phyloP scores from a whole-genome alignment of 169 alveolate genomes.

The Eimeria acervulina region DNA sequence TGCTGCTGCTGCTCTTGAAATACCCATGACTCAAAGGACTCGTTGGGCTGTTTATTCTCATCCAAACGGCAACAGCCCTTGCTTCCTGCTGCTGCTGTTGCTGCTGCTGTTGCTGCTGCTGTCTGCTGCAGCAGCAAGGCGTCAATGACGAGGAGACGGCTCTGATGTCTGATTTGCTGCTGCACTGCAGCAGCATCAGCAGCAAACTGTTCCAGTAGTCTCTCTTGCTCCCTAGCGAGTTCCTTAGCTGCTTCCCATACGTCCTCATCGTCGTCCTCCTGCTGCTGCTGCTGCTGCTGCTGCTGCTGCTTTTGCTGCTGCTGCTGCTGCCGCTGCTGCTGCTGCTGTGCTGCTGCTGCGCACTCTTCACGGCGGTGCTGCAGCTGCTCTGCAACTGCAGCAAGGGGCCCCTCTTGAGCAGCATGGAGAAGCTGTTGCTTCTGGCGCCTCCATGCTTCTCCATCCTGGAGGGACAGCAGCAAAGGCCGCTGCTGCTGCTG shows the following conservation, averaged over 20 bases:
- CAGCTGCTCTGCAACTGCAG: constrained; percentile 9
- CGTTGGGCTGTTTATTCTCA: background rate
- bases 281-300: constrained; percentile 35
- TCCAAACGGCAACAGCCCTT: background rate
- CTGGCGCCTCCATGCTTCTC: background rate
- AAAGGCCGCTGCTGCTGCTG: constrained; percentile 25
- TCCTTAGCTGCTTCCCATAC: background rate
- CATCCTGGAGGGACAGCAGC: constrained; percentile 38
- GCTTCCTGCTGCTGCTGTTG: constrained; percentile 38
- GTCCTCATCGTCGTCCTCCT: constrained; percentile 22
- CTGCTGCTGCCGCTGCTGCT: constrained; percentile 14
- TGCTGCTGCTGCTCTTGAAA: constrained; percentile 3
- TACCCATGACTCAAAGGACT: background rate
- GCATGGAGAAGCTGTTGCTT: background rate
- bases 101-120: background rate
- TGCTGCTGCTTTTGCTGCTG: constrained; percentile 18
- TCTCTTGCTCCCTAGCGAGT: background rate
- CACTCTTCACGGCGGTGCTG: constrained; percentile 37
- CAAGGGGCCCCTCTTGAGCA: background rate
- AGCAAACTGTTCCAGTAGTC: background rate
- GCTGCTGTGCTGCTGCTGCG: constrained; percentile 8
- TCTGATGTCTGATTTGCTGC: constrained; percentile 19
- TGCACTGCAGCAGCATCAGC: constrained; percentile 44
- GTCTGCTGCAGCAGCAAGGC: background rate
- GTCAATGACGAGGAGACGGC: background rate